Evolutionary conservation across 2,329 filamentous ascomycete species (phyloP), one percentile per base, ranked within the genome.

Genomic region (Magnaporthales sp.): DNA sequence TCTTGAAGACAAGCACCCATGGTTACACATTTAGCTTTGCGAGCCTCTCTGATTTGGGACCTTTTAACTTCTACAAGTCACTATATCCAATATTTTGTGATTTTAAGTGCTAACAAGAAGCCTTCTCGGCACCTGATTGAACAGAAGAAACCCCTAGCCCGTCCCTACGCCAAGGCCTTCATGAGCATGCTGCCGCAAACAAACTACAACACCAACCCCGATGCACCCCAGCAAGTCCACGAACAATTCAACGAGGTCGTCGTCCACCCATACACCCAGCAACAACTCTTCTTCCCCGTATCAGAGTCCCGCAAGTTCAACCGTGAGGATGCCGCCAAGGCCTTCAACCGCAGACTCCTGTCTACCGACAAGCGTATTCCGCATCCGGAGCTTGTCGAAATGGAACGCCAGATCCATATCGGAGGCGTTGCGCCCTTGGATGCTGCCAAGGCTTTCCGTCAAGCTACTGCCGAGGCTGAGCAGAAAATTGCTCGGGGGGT

Each of bases 1-100:
- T 98, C 94, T 97, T 96, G 84, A 97, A 97, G 93, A 98, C 93
- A 88, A 78, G 81, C 68, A 66, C 77, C 88, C 83, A 89, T 95
- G 92, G 91, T 97, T 94, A 94, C 83, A 90, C 84, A 86, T 81
- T 81, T 86, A 86, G 84, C 84, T 86, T 89, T 89, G 83, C 85
- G 84, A 87, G 83, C 86, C 86, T 89, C 86, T 89, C 89, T 92
- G 89, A 92, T 66, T 30, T 26, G 56, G 64, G 56, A 61, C 32
- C 24, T 27, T 15, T 13, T 8, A 54, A 13, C 15, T 27, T 24
- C 24, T 1, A 30, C 27, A 7, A 62, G 22, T n/a, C 31, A 63
- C 5, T 11, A 10, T 8, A 32, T 32, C 66, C 46, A 65, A 1
- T 67, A 72, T 69, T 56, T 67, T 69, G 64, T 26, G 61, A 63